Conservation (phyloP, 345 rosid genomes). For the Dovyalis caffra region DNA sequence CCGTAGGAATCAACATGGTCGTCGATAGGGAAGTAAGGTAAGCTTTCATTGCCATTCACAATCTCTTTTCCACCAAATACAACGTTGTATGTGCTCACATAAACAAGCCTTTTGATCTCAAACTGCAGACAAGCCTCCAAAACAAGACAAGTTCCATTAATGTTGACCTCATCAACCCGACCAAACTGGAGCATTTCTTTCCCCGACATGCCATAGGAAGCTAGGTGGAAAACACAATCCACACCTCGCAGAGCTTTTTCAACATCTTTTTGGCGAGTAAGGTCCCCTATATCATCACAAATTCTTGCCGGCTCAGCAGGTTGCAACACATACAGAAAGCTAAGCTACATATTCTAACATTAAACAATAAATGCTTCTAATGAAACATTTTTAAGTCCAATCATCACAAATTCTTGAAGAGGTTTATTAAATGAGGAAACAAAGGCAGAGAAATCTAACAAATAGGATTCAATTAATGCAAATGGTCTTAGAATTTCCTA, state of each 20-base stretch:
- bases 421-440: no score
- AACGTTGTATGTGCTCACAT: constrained; percentile 88
- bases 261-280: constrained; percentile 54
- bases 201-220: constrained; percentile 93
- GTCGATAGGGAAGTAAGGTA: constrained; percentile 80
- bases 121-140: constrained; percentile 63
- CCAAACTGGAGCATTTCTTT: constrained; percentile 90
- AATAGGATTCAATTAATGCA: neutral
- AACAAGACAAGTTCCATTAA: constrained; percentile 74
- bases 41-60: constrained; percentile 65
- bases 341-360: neutral
- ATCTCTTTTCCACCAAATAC: constrained; percentile 90
- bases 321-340: neutral
- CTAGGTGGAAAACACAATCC: constrained; percentile 81
- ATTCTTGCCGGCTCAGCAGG: neutral
- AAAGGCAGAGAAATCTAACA: neutral
- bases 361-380: neutral
- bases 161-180: constrained; percentile 77
- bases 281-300: constrained; percentile 46
- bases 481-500: neutral
- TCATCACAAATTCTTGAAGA: no score
- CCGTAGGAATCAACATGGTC: constrained; percentile 71
- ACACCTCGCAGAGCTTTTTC: constrained; percentile 64
- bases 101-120: constrained; percentile 69
- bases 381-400: no score